Conservation (phyloP, 108 stramenopile species). For the Cylindrotheca fusiformis region DNA sequence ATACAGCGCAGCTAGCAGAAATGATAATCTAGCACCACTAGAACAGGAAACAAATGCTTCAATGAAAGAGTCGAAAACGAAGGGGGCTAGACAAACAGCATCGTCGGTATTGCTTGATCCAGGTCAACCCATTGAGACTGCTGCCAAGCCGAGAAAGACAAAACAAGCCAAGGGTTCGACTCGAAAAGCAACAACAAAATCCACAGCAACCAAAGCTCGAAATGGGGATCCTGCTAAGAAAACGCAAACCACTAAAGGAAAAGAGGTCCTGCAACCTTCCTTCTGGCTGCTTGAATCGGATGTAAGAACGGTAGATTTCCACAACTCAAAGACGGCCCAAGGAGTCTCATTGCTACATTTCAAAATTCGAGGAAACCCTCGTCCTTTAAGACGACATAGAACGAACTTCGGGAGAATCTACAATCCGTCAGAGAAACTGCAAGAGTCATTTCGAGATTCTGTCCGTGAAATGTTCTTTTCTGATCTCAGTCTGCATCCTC, state of each 20-base stretch:
- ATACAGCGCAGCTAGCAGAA: too few relatives aligned
- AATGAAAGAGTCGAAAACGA: too few relatives aligned
- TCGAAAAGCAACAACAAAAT: not conserved
- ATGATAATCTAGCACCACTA: too few relatives aligned
- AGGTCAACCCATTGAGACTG: too few relatives aligned
- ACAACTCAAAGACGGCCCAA: not conserved
- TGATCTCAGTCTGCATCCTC: not conserved
- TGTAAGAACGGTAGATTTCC: not conserved
- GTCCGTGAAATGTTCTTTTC: slow-evolving; percentile 31
- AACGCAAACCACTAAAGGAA: slow-evolving; percentile 1
- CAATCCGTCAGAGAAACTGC: slow-evolving; percentile 69
- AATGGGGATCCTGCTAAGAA: slow-evolving; percentile 14
- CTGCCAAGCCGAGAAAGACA: too few relatives aligned
- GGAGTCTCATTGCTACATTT: slow-evolving; percentile 25
- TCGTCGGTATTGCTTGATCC: too few relatives aligned
- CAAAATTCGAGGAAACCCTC: slow-evolving; percentile 73
- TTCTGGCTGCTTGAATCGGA: slow-evolving; percentile 26
- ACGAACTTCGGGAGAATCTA: slow-evolving; percentile 66
- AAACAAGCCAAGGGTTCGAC: too few relatives aligned
- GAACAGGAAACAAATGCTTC: too few relatives aligned
- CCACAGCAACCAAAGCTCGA: not conserved
- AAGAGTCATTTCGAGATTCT: slow-evolving; percentile 57
- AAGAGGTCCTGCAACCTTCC: slow-evolving; percentile 3
- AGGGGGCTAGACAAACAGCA: too few relatives aligned
- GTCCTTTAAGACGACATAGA: slow-evolving; percentile 75